Percentiles rank a stretch among this genome's conserved stretches.
Evolutionary conservation across 768 basidiomycete species (phyloP).

Genomic region (Mycena alexandri): DNA sequence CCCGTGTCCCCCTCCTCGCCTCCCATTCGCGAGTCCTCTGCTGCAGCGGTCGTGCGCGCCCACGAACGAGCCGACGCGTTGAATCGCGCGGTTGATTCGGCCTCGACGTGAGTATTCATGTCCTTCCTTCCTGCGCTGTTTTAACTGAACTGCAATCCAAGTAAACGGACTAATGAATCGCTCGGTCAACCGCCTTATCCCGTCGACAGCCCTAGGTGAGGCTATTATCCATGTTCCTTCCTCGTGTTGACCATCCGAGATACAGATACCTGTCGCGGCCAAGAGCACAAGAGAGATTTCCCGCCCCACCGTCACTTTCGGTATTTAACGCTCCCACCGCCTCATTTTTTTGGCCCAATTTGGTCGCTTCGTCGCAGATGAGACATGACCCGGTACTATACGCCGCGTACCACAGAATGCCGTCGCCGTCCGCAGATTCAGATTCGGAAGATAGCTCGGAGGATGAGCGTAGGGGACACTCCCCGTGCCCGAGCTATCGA

Average conservation of each 20-base stretch:
- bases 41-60: slow-evolving; percentile 10
- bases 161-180: slow-evolving; percentile 1
- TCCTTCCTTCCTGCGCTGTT: neutral
- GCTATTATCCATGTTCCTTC: neutral
- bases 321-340: slow-evolving; percentile 59
- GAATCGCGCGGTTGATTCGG: slow-evolving; percentile 4
- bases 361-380: slow-evolving; percentile 60
- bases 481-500: slow-evolving; percentile 6
- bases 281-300: slow-evolving; percentile 7
- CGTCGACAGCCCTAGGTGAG: neutral
- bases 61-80: slow-evolving; percentile 22
- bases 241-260: neutral
- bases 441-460: slow-evolving; percentile 41
- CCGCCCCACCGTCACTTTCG: slow-evolving; percentile 46
- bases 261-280: neutral
- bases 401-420: slow-evolving; percentile 43
- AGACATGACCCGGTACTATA: slow-evolving; percentile 54
- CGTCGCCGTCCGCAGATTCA: slow-evolving; percentile 19
- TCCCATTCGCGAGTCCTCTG: neutral
- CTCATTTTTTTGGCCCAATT: slow-evolving; percentile 62
- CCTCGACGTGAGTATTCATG: slow-evolving; percentile 7
- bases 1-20: slow-evolving; percentile 17
- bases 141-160: slow-evolving; percentile 1
- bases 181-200: neutral
- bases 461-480: neutral